phyloP scores from a whole-genome alignment of 192 early-diverging fungal species.

The Spizellomyces punctatus region DNA sequence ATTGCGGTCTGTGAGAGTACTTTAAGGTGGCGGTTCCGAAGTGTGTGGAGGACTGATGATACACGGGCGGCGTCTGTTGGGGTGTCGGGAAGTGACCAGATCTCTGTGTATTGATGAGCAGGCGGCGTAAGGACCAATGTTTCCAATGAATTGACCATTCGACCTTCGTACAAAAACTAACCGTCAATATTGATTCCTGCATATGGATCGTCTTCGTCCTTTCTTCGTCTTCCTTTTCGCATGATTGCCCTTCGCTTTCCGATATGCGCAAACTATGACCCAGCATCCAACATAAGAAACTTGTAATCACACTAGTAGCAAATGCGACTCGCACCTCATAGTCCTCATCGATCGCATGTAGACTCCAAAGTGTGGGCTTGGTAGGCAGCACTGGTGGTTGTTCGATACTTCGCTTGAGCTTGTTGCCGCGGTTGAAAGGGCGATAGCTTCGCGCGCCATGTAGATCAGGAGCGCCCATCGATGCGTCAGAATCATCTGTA shows the following conservation, averaged over 20 bases:
- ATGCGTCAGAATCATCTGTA: slow-evolving; percentile 17
- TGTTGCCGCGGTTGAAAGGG: slow-evolving; percentile 72
- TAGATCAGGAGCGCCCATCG: not conserved
- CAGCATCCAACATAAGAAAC: not conserved
- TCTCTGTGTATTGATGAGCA: slow-evolving; percentile 30
- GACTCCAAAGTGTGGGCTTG: slow-evolving; percentile 24
- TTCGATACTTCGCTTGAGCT: slow-evolving; percentile 63
- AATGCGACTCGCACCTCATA: slow-evolving; percentile 6
- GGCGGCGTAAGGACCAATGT: not conserved
- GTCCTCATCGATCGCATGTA: slow-evolving; percentile 23
- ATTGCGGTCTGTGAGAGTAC: slow-evolving; percentile 57
- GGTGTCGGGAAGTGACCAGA: slow-evolving; percentile 51
- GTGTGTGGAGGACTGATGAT: slow-evolving; percentile 52
- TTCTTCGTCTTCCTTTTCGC: slow-evolving; percentile 20
- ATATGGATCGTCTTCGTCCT: slow-evolving; percentile 64
- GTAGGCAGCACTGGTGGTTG: slow-evolving; percentile 26
- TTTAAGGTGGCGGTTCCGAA: slow-evolving; percentile 57
- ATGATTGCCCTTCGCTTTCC: slow-evolving; percentile 47
- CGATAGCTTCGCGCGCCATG: slow-evolving; percentile 27
- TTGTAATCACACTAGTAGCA: not conserved
- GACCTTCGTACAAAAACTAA: not conserved
- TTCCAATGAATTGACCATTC: not conserved
- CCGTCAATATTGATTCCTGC: slow-evolving; percentile 64
- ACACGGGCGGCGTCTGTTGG: slow-evolving; percentile 54
- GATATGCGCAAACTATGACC: slow-evolving; percentile 33